These are phyloP conservation scores for Penstemon barbatus DNA, from an alignment of 257 asterid genomes.

Conservation along the genomic window DNA sequence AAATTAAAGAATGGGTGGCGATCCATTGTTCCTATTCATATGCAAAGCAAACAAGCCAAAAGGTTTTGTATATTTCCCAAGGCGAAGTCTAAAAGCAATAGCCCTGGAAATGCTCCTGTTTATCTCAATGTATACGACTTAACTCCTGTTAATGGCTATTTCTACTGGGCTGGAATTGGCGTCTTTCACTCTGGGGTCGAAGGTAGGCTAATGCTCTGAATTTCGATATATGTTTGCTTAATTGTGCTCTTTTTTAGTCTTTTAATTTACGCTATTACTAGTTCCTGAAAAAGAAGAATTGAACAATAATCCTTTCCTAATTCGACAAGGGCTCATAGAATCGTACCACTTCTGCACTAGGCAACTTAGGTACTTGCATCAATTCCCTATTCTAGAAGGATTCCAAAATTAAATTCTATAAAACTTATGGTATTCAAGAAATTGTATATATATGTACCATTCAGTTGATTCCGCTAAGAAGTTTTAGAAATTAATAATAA, in stretches of 20 bases:
- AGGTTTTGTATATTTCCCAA: constrained; percentile 58
- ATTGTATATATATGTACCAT: no score
- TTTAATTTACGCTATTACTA: neutral
- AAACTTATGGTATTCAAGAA: no score
- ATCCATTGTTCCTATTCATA: constrained; percentile 54
- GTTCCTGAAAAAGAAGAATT: neutral
- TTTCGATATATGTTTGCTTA: neutral
- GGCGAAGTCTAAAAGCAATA: constrained; percentile 43
- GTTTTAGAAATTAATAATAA: no score
- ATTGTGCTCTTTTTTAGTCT: constrained; percentile 11
- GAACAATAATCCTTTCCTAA: neutral
- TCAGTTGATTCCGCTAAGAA: no score
- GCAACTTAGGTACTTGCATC: no score
- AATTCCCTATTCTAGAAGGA: no score
- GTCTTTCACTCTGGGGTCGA: constrained; percentile 89
- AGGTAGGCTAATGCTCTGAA: constrained; percentile 48
- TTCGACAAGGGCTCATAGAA: neutral
- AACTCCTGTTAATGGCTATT: constrained; percentile 66
- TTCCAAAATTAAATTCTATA: no score
- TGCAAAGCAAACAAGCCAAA: constrained; percentile 44
- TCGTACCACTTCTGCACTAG: no score
- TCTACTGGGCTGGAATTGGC: constrained; percentile 92
- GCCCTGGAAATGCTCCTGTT: constrained; percentile 55
- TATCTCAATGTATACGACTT: constrained; percentile 83
- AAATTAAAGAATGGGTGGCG: constrained; percentile 47